phyloP scores from a whole-genome alignment of 306 rosid species.

The Pyrus pyrifolia region DNA sequence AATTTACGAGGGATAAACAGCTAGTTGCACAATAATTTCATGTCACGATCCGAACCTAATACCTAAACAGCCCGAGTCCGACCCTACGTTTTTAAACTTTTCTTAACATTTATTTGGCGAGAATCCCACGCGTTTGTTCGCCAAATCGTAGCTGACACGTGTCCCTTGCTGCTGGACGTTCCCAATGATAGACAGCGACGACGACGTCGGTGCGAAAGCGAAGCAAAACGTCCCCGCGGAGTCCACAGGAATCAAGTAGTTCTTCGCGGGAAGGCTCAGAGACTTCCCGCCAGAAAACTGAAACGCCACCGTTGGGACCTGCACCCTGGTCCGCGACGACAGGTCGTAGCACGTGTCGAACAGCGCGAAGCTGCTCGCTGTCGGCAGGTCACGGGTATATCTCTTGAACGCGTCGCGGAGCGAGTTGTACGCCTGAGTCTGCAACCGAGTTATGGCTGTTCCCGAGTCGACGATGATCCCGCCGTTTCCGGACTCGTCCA shows the following conservation, averaged over 20 bases:
- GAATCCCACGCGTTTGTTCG: constrained; percentile 51
- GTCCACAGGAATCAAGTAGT: constrained; percentile 74
- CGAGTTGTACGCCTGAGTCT: constrained; percentile 45
- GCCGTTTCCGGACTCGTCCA: constrained; percentile 46
- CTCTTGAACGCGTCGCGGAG: constrained; percentile 67
- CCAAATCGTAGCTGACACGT: constrained; percentile 80
- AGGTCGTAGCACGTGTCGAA: constrained; percentile 90
- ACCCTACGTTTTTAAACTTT: background rate
- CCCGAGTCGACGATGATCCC: constrained; percentile 88
- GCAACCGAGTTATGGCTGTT: constrained; percentile 73
- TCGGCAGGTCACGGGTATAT: constrained; percentile 34
- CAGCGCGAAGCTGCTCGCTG: constrained; percentile 32
- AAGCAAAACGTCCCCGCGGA: constrained; percentile 58
- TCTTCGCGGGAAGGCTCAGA: constrained; percentile 62
- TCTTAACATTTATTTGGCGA: constrained; percentile 58
- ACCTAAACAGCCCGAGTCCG: background rate
- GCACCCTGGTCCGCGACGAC: constrained; percentile 35
- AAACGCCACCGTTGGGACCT: constrained; percentile 79
- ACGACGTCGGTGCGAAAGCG: constrained; percentile 81
- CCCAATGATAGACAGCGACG: constrained; percentile 62
- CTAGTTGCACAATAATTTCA: background rate
- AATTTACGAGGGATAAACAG: constrained; percentile 17
- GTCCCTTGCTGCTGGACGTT: constrained; percentile 96
- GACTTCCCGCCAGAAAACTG: constrained; percentile 35
- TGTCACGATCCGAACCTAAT: background rate